Conservation (phyloP, 163 green algal genomes). For the Chlorella variabilis region DNA sequence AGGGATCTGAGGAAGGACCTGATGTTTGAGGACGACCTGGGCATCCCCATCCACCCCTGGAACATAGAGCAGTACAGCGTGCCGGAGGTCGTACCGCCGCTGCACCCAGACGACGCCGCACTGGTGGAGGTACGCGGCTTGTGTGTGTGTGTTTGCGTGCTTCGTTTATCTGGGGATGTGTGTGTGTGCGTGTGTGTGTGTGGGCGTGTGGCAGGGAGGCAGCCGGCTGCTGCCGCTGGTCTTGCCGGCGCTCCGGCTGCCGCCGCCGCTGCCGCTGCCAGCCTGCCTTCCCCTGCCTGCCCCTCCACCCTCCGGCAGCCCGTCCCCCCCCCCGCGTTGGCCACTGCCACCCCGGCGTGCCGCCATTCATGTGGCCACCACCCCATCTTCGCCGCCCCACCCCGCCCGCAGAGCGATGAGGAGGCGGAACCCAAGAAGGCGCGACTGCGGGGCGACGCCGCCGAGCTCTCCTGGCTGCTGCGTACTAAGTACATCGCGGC, state of each 20-base stretch:
- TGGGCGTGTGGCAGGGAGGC: background rate
- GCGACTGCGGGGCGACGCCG: conserved; percentile 8
- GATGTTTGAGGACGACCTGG: conserved; percentile 64
- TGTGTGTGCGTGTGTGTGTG: background rate
- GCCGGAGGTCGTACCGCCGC: conserved; percentile 12
- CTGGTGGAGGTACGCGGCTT: conserved; percentile 54
- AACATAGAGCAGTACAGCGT: conserved; percentile 60
- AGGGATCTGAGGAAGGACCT: conserved; percentile 64
- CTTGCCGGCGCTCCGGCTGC: too few relatives aligned
- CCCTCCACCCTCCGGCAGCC: too few relatives aligned
- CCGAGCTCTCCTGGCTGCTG: conserved; percentile 75
- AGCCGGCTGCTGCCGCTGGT: too few relatives aligned
- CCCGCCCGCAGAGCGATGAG: conserved; percentile 28
- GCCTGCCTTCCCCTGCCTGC: too few relatives aligned
- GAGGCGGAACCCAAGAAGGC: conserved; percentile 2
- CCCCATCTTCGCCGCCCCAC: too few relatives aligned
- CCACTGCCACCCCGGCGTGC: too few relatives aligned
- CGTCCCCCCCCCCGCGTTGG: too few relatives aligned
- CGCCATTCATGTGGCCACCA: too few relatives aligned
- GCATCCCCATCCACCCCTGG: conserved; percentile 70
- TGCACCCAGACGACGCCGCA: conserved; percentile 63
- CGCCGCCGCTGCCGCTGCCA: too few relatives aligned
- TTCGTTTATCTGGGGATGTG: background rate
- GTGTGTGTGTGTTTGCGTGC: background rate
- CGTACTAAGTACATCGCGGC: conserved; percentile 73